Evolutionary conservation across 805 yeast genomes (phyloP).

Genomic region (Candida boidinii): DNA sequence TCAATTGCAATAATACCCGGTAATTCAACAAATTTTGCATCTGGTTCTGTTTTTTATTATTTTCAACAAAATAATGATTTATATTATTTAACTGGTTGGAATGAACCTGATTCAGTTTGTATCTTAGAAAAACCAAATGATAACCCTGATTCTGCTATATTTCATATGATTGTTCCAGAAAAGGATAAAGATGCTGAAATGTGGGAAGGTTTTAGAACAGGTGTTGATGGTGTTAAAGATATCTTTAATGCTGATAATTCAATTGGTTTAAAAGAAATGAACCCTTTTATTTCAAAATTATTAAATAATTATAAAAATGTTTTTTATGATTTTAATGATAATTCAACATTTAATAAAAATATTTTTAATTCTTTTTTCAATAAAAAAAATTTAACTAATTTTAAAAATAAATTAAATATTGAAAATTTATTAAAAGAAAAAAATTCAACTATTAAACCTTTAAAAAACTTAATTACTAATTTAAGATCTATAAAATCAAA

Average conservation of each 20-base stretch:
- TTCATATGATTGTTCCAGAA: conserved; percentile 82
- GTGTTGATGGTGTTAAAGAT: conserved; percentile 71
- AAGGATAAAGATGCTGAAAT: conserved; percentile 69
- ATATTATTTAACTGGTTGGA: conserved; percentile 84
- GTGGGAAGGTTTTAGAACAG: conserved; percentile 95
- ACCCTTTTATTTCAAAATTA: conserved; percentile 35
- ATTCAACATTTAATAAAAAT: conserved; percentile 13
- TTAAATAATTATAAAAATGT: conserved; percentile 40
- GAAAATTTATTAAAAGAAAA: conserved; percentile 17
- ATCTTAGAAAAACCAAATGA: conserved; percentile 54
- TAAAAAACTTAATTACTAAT: conserved; percentile 33
- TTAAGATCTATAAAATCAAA: conserved; percentile 67
- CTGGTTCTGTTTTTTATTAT: conserved; percentile 86
- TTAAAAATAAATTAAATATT: conserved; percentile 15
- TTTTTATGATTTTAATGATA: conserved; percentile 38
- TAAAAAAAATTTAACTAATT: neutral
- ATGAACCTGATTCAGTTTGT: conserved; percentile 76
- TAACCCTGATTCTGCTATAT: conserved; percentile 38
- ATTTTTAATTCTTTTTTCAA: conserved; percentile 3
- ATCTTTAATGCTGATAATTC: conserved; percentile 84
- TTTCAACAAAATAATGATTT: conserved; percentile 91
- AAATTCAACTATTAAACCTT: conserved; percentile 32
- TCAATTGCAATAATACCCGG: conserved; percentile 75
- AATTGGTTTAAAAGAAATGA: conserved; percentile 37
- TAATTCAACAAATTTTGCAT: conserved; percentile 61